Evolutionary conservation across 2,329 filamentous ascomycete genomes (phyloP), one percentile per base, ranked within the genome.

Genomic region (Cladosporium sp.): DNA sequence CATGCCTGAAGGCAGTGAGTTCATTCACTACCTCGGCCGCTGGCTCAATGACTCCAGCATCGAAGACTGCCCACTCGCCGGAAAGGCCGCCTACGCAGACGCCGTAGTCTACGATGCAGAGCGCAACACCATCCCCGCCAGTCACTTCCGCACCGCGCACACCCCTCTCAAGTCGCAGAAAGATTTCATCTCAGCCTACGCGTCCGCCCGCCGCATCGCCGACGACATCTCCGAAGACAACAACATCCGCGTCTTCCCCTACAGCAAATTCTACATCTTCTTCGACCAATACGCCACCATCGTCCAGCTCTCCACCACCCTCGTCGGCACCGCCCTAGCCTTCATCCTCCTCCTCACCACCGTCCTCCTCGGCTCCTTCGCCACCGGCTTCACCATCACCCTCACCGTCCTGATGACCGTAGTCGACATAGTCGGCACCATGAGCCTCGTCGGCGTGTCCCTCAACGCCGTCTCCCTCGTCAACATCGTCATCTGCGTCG

Each of bases 191-290:
- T 78, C 83, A 22, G 89, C 93, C 0, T 96, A 97, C 67, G 83
- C 85, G 4, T 82, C 92, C 1, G 93, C 93, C 3, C 86, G 92
- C 15, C 87, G 93, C 53, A 95, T 98, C 55, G 84, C 92, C 0
- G 72, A 82, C 11, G 85, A 86, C 22, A 84, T 98, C 45, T 84
- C 78, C 12, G 70, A 79, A 47, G 76, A 78, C 45, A 91, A 90
- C 4, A 89, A 89, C 2, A 82, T 88, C 18, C 84, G 93, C 19
- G 84, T 98, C 3, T 98, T 98, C 77, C 89, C 93, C 0, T 98
- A 98, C 73, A 94, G 88, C 59, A 85, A 96, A 53, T 95, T 95
- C 68, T 98, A 98, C 73, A 91, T 98, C 67, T 98, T 97, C 79
- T 98, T 98, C 67, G 93, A 98, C 66, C 93, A 97, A 67, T 98